These are phyloP conservation scores for Plasmodium knowlesi DNA, from an alignment of 169 alveolate species.

Conservation along the genomic window DNA sequence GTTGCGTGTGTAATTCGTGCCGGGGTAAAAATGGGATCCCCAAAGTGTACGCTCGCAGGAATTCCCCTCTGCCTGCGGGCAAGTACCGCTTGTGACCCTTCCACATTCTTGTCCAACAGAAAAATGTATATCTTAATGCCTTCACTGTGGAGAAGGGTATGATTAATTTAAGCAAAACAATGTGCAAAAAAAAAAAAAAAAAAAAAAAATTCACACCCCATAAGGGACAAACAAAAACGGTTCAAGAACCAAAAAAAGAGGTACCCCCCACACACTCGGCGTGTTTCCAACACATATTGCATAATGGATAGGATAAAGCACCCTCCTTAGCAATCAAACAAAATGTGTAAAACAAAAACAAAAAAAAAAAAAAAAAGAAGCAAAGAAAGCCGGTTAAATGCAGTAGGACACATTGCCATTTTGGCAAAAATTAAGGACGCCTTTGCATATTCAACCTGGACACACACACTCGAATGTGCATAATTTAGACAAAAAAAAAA, in stretches of 20 bases:
- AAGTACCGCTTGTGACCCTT: not conserved
- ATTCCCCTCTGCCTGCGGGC: not conserved
- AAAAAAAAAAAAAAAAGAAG: not conserved
- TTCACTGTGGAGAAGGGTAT: not conserved
- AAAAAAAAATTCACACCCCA: not conserved
- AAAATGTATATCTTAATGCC: not conserved
- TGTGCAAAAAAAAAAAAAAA: not conserved
- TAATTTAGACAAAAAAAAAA: not conserved
- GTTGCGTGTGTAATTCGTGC: not conserved
- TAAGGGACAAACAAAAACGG: not conserved
- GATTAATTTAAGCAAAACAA: constrained; percentile 3
- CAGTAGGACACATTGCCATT: not conserved
- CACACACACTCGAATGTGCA: not conserved
- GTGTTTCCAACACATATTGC: not conserved
- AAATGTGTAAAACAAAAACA: not conserved
- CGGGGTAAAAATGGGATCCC: not conserved
- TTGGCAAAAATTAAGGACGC: not conserved
- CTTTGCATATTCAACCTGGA: not conserved
- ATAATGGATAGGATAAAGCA: not conserved
- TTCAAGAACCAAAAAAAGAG: not conserved
- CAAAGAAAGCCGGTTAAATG: not conserved
- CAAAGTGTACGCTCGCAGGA: not conserved
- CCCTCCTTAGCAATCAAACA: not conserved
- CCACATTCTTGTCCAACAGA: not conserved
- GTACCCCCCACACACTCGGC: not conserved